Evolutionary conservation across 2,329 filamentous ascomycete genomes (phyloP), one percentile per base, ranked within the genome.

Genomic region (Orbilia ellipsospora): DNA sequence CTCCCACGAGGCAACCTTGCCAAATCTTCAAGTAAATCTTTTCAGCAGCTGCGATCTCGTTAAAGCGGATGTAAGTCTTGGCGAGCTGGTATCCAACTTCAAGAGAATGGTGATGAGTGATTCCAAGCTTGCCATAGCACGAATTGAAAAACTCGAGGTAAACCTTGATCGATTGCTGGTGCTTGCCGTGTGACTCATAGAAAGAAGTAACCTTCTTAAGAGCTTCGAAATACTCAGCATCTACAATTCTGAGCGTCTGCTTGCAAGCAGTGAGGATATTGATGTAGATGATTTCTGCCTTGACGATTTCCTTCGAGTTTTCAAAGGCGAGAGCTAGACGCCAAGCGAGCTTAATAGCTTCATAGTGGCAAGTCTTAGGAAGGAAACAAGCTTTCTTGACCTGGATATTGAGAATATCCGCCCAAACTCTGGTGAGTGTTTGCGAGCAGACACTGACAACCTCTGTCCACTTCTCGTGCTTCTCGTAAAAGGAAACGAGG

Each of bases 11-110:
- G n/a, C 51, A 66, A 23, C 63, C 54, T 15, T 50, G 15, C 63
- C 63, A 66, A 12, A 66, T 66, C 42, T 57, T 48, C 23, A 66
- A 23, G 42, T 66, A 66, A 18, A 66, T 66, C 20, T 66, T 66
- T 18, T 66, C 63, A n/a, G 63, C 63, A 0, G 52, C 20, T 26
- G 31, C 57, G 0, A 36, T 48, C 13, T 66, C 45, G 13, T 52
- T 52, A 8, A 57, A 36, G 26, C 63, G 40, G 18, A 57, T 36
- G 23, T 66, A 66, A 16, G 57, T 52, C 26, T 56, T 66, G 1
- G 63, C 63, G 12, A 66, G 63, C n/a, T 57, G 51, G 42, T 66
- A 66, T 2, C 31, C 63, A 42, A 66, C 52, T 26, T 66, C 42
- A 40, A 66, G 51, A 8, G 54, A 18, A 31, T 57, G 52, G 4